Percentiles rank a stretch among this genome's conserved stretches.
These are phyloP conservation scores for Acanthamoeba triangularis DNA, from an alignment of 208 protist species.

Conservation along the genomic window DNA sequence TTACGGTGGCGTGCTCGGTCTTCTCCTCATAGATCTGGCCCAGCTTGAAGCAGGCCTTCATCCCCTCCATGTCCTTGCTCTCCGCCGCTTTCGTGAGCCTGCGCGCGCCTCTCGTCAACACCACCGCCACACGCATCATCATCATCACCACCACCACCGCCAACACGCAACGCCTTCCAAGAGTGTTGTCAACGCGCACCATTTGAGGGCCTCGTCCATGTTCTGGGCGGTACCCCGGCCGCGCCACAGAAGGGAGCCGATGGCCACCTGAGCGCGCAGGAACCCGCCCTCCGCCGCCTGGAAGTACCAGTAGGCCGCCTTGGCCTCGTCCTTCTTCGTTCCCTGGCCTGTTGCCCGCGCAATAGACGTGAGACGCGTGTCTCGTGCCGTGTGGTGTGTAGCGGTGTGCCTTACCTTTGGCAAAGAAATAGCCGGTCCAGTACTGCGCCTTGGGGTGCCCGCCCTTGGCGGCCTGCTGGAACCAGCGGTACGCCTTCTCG, in stretches of 20 bases:
- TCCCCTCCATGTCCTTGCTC: conserved; percentile 67
- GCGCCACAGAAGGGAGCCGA: conserved; percentile 60
- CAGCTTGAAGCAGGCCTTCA: conserved; percentile 69
- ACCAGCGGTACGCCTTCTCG: conserved; percentile 60
- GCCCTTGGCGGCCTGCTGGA: conserved; percentile 57
- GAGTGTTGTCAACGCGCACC: too few relatives aligned
- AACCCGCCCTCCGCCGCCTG: conserved; percentile 67
- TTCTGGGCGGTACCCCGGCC: conserved; percentile 52
- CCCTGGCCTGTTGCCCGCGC: conserved; percentile 7
- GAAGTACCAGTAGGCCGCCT: conserved; percentile 74
- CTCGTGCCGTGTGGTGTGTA: not conserved
- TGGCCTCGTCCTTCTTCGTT: conserved; percentile 40
- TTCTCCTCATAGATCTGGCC: conserved; percentile 45
- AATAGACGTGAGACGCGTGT: not conserved
- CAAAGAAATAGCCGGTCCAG: conserved; percentile 57
- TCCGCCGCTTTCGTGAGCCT: conserved; percentile 53
- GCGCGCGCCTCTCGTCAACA: not conserved
- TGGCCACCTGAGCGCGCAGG: conserved; percentile 42
- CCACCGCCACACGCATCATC: not conserved
- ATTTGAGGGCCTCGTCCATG: conserved; percentile 64
- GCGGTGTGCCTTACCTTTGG: not conserved
- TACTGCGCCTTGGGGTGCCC: conserved; percentile 65
- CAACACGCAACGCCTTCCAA: not conserved
- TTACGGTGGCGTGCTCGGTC: not conserved
- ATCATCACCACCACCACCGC: not conserved